Percentiles rank a stretch among this genome's conserved stretches.
These are phyloP conservation scores for Multifurca ochricompacta DNA, from an alignment of 768 basidiomycete species.

Conservation along the genomic window DNA sequence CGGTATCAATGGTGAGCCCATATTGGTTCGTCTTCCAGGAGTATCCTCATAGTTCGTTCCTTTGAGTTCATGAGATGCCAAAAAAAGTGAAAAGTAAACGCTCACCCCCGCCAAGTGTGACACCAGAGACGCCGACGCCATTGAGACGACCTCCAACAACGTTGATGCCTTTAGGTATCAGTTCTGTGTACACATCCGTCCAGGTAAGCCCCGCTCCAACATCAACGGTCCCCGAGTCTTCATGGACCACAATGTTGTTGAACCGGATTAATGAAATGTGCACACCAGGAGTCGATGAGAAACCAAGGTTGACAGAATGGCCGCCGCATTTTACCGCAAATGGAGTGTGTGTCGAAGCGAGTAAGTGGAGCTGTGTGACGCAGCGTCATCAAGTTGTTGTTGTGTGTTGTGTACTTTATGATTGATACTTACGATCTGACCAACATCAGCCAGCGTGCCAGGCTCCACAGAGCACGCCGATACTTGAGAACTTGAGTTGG, in stretches of 20 bases:
- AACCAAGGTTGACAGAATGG: slow-evolving; percentile 19
- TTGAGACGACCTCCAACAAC: slow-evolving; percentile 20
- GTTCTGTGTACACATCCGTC: slow-evolving; percentile 21
- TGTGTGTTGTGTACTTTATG: no score
- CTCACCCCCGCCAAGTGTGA: slow-evolving; percentile 19
- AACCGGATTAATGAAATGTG: slow-evolving; percentile 22
- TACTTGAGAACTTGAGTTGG: slow-evolving; percentile 12
- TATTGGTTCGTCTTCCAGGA: slow-evolving; percentile 20
- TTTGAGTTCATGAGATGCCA: no score
- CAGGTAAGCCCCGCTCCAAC: slow-evolving; percentile 22
- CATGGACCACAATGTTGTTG: slow-evolving; percentile 7
- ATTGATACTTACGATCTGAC: neutral
- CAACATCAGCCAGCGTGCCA: slow-evolving; percentile 13
- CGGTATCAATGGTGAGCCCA: slow-evolving; percentile 19
- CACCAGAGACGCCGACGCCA: slow-evolving; percentile 22
- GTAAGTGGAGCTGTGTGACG: neutral
- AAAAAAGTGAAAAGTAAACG: no score
- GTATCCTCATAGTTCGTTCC: no score
- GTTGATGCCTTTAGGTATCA: slow-evolving; percentile 16
- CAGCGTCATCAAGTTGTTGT: no score
- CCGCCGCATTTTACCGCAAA: slow-evolving; percentile 24
- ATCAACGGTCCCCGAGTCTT: slow-evolving; percentile 2
- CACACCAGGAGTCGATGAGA: slow-evolving; percentile 24
- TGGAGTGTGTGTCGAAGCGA: neutral
- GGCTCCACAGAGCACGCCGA: slow-evolving; percentile 20